Evolutionary conservation across 2,329 filamentous ascomycete genomes (phyloP), one percentile per base, ranked within the genome.

Genomic region (Colletotrichum limetticola): DNA sequence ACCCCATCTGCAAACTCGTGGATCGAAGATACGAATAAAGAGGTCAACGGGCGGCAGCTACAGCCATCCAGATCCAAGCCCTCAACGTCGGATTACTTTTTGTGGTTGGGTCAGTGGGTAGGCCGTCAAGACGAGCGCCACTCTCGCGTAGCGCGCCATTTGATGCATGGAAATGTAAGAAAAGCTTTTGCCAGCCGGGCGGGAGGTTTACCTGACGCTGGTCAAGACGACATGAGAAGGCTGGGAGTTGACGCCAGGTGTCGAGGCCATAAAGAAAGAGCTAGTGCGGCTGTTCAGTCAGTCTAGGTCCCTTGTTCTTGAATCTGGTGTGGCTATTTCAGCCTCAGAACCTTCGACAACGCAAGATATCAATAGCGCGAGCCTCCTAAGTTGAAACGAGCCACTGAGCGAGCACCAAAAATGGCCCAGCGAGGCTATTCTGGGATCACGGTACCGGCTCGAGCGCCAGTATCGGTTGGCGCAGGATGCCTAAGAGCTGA

Each of bases 381-480:
- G n/a, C 24, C 63, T 71, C 57, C 22, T 14, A 19, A 7, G 16
- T 49, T 37, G 68, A 58, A 71, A 71, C 68, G 35, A 49, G n/a
- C 37, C 63, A 3, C 28, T 52, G 56, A 68, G 7, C 22, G 22
- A 24, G 14, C 53, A 30, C 49, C 24, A 58, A n/a, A 52, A 19
- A 57, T 22, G 30, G 35, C n/a, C 37, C 49, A 22, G 52, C 26
- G 52, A 53, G 37, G 57, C 24, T 71, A 71, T 71, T 68, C 57
- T 71, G 28, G 58, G 64, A 71, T 26, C 42, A 52, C 19, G 30
- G 30, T 37, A 24, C 9, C 30, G 63, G 58, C 58, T 68, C 58
- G 57, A 71, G 64, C 64, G 57, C 42, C 35, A 62, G 37, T n/a
- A 42, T 37, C 57, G 56, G 62, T 60, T 52, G 62, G 55, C 32